Evolutionary conservation across 2,329 filamentous ascomycete species (phyloP).

Genomic region (Pseudogymnoascus sp.): DNA sequence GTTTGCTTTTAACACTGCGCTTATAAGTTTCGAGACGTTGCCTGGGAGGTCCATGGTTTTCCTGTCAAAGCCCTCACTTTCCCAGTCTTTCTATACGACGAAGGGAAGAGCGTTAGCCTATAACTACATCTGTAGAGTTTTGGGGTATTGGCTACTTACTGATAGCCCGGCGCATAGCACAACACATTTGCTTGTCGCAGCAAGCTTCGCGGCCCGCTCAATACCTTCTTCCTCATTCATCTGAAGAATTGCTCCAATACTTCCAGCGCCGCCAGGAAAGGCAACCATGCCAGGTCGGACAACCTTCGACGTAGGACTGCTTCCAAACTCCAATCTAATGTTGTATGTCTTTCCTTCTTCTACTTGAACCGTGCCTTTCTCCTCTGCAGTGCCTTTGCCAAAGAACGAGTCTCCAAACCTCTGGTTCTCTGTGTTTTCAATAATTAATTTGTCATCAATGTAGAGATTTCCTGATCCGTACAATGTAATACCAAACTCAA

Average conservation of each 20-base stretch:
- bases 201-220: conserved; percentile 57
- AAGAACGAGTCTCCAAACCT: conserved; percentile 35
- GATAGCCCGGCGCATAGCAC: conserved; percentile 61
- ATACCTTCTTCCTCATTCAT: conserved; percentile 53
- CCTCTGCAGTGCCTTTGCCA: conserved; percentile 32
- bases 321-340: conserved; percentile 16
- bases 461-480: conserved; percentile 33
- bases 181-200: conserved; percentile 38
- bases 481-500: conserved; percentile 33
- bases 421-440: conserved; percentile 32
- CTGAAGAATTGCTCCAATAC: conserved; percentile 52
- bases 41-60: conserved; percentile 71
- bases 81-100: conserved; percentile 57
- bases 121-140: no score
- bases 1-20: conserved; percentile 58
- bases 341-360: conserved; percentile 30
- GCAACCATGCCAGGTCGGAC: conserved; percentile 30
- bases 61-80: conserved; percentile 70
- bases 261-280: conserved; percentile 48
- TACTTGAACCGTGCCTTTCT: conserved; percentile 24
- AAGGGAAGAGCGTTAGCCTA: no score
- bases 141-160: conserved; percentile 37
- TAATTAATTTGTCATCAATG: conserved; percentile 30
- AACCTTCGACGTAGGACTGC: neutral
- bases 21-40: conserved; percentile 61